Evolutionary conservation across 345 rosid species (phyloP), one percentile per base, ranked within the genome.

Genomic region (Carallia pectinifolia): DNA sequence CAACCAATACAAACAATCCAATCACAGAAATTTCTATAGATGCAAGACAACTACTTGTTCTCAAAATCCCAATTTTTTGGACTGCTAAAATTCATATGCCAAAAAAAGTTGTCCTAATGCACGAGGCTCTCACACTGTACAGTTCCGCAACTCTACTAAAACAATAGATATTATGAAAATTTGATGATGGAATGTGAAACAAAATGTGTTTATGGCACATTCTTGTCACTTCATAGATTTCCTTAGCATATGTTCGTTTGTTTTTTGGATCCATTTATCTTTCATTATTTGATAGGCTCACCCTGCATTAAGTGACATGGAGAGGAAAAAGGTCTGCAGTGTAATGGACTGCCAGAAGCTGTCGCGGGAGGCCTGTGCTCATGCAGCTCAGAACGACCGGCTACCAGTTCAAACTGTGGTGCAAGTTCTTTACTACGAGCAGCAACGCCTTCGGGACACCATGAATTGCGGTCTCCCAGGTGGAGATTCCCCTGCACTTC

Each of bases 311-410:
- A 90, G 83, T 77, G 98, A 94, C 76, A 77, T 89, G 81, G 98
- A 94, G 78, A 91, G 87, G 81, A 94, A 94, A 87, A 91, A 91
- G 85, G 92, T 87, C 1, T 91, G 98, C 86, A 87, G 97, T 71
- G 53, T 88, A 70, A 91, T 94, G 98, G 96, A 94, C 74, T 94
- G 97, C 53, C 97, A 94, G 81, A 94, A 91, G 63, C 96, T 91
- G 52, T 90, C 98, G 0, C 55, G 98, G 54, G 96, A 90, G 76
- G 97, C 96, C 2, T 91, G 97, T 64, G 98, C 98, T 17, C 98
- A 94, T 19, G 98, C 97, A 7, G 95, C 98, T 31, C 93, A 87
- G 63, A 94, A 94, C 12, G 91, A 91, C 67, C 82, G 96, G 73
- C 96, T 94, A 37, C 97, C 97, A 0, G 96, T 90, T 62, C 97